Evolutionary conservation across 495 filamentous ascomycete genomes (phyloP).

Genomic region (Tuber umbilicatum): DNA sequence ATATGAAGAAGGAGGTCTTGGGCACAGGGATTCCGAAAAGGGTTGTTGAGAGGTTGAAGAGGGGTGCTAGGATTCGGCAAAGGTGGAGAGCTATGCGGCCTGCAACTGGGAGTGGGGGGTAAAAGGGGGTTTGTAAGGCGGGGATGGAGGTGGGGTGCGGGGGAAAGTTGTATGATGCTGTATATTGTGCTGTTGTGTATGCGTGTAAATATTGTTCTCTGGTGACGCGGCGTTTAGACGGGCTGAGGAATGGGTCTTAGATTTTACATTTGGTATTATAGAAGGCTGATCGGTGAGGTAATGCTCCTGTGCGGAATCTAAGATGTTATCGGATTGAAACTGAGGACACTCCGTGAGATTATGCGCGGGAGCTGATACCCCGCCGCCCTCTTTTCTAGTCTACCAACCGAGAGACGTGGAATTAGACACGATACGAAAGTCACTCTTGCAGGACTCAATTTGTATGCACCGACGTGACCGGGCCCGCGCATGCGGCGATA

Average conservation of each 20-base stretch:
- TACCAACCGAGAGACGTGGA: neutral
- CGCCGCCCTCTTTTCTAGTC: neutral
- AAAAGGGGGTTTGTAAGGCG: neutral
- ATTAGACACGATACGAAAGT: neutral
- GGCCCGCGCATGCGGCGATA: too few relatives aligned
- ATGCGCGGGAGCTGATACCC: neutral
- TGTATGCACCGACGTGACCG: too few relatives aligned
- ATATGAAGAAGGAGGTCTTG: neutral
- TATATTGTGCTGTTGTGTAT: neutral
- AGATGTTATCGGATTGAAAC: neutral
- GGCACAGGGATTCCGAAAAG: conserved; percentile 1
- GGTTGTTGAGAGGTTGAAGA: neutral
- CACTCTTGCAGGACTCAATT: neutral
- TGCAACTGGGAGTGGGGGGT: conserved; percentile 11
- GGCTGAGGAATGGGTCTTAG: neutral
- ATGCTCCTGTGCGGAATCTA: neutral
- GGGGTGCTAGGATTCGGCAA: conserved; percentile 11
- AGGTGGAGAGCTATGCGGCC: conserved; percentile 2
- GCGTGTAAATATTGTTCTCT: neutral
- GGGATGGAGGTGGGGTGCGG: neutral
- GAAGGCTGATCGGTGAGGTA: neutral
- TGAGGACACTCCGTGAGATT: neutral
- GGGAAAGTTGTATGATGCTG: neutral
- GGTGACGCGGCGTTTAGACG: neutral
- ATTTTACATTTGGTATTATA: neutral